Evolutionary conservation across 495 filamentous ascomycete species (phyloP).

Genomic region (Penicillium flavigenum): DNA sequence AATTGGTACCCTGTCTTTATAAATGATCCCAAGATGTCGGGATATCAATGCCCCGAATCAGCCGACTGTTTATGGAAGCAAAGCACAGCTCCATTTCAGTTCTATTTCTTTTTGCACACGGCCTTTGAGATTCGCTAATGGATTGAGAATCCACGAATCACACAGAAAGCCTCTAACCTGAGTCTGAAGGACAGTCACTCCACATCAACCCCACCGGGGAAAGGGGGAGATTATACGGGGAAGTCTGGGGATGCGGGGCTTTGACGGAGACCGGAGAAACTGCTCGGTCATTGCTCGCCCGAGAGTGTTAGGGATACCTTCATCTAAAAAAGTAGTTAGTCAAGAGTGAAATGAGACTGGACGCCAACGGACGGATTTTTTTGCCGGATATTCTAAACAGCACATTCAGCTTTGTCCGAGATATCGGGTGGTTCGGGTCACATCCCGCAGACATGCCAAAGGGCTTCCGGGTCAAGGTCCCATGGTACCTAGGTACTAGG

Average conservation of each 20-base stretch:
- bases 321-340: neutral
- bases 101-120: neutral
- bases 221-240: neutral
- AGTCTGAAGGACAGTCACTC: neutral
- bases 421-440: neutral
- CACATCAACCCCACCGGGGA: neutral
- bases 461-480: constrained; percentile 16
- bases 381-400: too few relatives aligned
- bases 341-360: neutral
- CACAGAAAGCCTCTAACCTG: neutral
- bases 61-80: neutral
- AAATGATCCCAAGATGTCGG: neutral
- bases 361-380: too few relatives aligned
- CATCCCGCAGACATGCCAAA: constrained; percentile 3
- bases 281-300: constrained; percentile 22
- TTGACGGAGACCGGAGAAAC: constrained; percentile 19
- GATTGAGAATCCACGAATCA: neutral
- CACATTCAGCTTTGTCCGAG: too few relatives aligned
- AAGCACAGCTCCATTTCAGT: neutral
- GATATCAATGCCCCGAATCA: neutral
- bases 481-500: neutral
- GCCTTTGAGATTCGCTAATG: neutral
- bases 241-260: constrained; percentile 23
- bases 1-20: neutral
- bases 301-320: neutral